These are phyloP conservation scores for Diutina rugosa DNA, from an alignment of 1,139 yeast species.

Conservation along the genomic window DNA sequence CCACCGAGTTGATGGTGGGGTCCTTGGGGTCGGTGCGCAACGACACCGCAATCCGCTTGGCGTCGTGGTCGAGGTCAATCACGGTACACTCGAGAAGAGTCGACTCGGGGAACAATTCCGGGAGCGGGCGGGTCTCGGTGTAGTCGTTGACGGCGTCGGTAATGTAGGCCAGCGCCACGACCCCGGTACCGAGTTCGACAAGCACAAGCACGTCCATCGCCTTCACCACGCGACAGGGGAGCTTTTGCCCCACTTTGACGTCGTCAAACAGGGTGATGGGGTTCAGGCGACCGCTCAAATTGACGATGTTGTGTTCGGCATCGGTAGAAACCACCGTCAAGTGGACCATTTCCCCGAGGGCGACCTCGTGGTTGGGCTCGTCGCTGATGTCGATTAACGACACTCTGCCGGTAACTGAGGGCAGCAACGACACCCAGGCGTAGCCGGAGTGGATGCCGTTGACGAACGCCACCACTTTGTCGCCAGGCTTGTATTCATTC, in stretches of 20 bases:
- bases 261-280: conserved; percentile 33
- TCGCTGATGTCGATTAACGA: background rate
- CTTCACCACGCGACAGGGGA: conserved; percentile 58
- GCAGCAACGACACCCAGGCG: conserved; percentile 1
- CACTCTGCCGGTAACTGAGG: background rate
- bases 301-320: conserved; percentile 34
- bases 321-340: conserved; percentile 47
- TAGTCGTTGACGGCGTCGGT: conserved; percentile 76
- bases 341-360: conserved; percentile 59
- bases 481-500: conserved; percentile 26
- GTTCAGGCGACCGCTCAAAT: conserved; percentile 37
- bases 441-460: background rate
- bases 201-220: conserved; percentile 50
- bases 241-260: conserved; percentile 40
- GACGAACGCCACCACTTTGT: background rate
- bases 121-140: conserved; percentile 28
- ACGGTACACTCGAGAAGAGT: conserved; percentile 54
- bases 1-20: conserved; percentile 31
- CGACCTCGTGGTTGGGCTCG: conserved; percentile 32
- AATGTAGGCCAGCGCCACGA: conserved; percentile 54
- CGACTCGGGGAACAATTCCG: conserved; percentile 38
- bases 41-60: conserved; percentile 50
- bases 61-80: conserved; percentile 39
- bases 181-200: conserved; percentile 50
- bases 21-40: conserved; percentile 46